phyloP scores from a whole-genome alignment of 225 moss, liverwort and hornwort genomes.

The Neckera pumila region DNA sequence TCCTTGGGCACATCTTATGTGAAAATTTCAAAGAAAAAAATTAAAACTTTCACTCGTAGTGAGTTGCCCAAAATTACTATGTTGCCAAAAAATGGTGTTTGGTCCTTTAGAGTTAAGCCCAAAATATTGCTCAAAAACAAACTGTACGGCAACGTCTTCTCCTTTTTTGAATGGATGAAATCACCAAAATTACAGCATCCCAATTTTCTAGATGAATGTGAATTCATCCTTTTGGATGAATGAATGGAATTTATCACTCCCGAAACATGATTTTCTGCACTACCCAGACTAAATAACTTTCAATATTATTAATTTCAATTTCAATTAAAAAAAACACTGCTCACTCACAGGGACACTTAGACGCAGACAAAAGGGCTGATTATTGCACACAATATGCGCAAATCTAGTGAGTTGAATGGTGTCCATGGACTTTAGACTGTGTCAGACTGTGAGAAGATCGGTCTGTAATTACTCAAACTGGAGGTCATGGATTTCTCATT shows the following conservation, averaged over 20 bases:
- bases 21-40: too few species aligned
- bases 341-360: neutral
- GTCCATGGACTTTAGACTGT: neutral
- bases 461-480: neutral
- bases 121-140: neutral
- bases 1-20: too few species aligned
- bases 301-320: neutral
- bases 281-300: neutral
- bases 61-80: too few species aligned
- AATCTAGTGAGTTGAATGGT: neutral
- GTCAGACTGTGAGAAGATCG: neutral
- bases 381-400: neutral
- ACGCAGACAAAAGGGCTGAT: neutral
- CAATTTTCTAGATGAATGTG: neutral
- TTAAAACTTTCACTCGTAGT: too few species aligned
- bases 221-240: neutral
- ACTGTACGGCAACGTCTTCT: fast-evolving
- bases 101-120: too few species aligned
- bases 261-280: neutral
- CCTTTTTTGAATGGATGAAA: neutral
- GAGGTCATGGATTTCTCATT: neutral
- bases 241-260: too few species aligned
- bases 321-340: too few species aligned
- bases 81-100: too few species aligned
- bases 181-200: neutral